Conservation (phyloP, 2,329 filamentous ascomycete genomes). For the Nemania serpens region DNA sequence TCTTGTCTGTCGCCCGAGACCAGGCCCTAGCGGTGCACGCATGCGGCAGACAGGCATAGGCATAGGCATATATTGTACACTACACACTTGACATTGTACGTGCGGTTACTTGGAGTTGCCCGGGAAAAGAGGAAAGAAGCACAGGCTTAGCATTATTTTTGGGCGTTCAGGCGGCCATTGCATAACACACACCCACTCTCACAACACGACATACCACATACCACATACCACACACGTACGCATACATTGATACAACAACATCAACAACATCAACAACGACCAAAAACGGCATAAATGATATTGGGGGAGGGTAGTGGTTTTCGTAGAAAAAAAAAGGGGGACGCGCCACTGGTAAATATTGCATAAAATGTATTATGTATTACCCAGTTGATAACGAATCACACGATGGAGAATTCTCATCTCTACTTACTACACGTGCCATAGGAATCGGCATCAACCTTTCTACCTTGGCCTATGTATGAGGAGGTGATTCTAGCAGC, state of each 20-base stretch:
- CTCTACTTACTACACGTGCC: slow-evolving; percentile 6
- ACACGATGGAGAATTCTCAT: slow-evolving; percentile 16
- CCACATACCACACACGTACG: not conserved
- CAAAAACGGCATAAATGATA: not conserved
- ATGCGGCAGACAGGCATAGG: not conserved
- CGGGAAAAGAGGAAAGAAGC: slow-evolving; percentile 5
- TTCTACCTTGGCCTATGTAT: not conserved
- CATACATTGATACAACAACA: not conserved
- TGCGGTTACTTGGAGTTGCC: slow-evolving; percentile 19
- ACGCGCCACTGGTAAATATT: not conserved
- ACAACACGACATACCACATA: slow-evolving; percentile 4
- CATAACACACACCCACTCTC: slow-evolving; percentile 10
- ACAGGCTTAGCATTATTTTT: slow-evolving; percentile 20
- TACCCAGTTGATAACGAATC: not conserved
- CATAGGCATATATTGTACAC: slow-evolving; percentile 26
- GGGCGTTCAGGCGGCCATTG: slow-evolving; percentile 28
- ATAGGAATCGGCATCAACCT: not conserved
- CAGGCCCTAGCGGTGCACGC: slow-evolving; percentile 8
- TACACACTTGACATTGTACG: slow-evolving; percentile 13
- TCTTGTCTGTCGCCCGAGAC: slow-evolving; percentile 2
- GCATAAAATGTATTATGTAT: slow-evolving; percentile 4
- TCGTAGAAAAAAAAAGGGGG: not conserved
- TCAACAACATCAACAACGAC: not conserved
- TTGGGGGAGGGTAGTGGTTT: too few species aligned
- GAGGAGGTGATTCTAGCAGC: not conserved